Evolutionary conservation across 1,284 basidiomycete species (phyloP), one percentile per base, ranked within the genome.

Genomic region (Agroathelia rolfsii): DNA sequence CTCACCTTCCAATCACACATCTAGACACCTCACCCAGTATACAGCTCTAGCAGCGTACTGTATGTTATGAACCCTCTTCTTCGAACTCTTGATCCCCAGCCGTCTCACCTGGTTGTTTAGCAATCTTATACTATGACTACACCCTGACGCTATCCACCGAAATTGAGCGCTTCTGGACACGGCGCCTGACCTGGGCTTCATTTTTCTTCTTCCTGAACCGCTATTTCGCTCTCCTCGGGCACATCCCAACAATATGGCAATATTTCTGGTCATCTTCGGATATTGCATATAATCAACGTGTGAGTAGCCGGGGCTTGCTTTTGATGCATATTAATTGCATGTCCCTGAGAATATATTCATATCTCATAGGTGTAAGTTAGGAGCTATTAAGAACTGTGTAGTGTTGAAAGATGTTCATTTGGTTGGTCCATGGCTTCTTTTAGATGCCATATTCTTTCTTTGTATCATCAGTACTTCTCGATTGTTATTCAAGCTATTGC

Each of bases 111-210:
- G 30, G 11, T 28, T 18, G 10, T 24, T 10, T 26, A 61, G 61
- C 52, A 2, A 44, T 66, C 14, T 46, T 65, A 3, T 49, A 55
- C 12, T 57, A 61, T 36, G 65, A 68, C 34, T 65, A 65, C 38
- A 30, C 44, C 28, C 37, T 64, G 24, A 68, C 65, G 0, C 36
- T 66, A 11, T 33, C 38, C 0, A 29, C 37, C 13, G 65, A 68
- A 39, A 46, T 63, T 15, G 50, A 55, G 20, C 49, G 60, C 7
- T 62, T 57, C 41, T 66, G 64, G 64, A 23, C 30, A 4, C 36
- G 36, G 3, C 24, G 39, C 9, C 34, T 59, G 21, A 56, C 47
- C 9, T 60, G 54, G 51, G 53, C 48, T 3, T 48, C 58, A 4
- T 33, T 46, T 5, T 35, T 63, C 1, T 66, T 66, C 46, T 61